These are phyloP conservation scores for Boletus sp. DNA, from an alignment of 768 basidiomycete genomes.

Conservation along the genomic window DNA sequence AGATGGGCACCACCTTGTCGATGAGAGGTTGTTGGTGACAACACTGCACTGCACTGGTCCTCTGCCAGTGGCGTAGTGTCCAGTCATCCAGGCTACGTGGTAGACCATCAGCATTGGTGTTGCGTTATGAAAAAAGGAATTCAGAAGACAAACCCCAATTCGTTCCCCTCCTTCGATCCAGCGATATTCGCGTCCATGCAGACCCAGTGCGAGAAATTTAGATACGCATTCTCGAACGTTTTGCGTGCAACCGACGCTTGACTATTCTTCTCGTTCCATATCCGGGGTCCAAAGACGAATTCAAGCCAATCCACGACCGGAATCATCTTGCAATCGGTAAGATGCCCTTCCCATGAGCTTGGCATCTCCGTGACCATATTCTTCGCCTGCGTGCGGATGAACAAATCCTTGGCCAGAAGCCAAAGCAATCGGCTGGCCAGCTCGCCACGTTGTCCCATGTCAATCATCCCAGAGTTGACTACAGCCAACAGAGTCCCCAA, in stretches of 20 bases:
- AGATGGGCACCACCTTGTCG: constrained; percentile 19
- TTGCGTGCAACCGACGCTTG: neutral
- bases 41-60: no score
- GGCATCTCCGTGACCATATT: neutral
- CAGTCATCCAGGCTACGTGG: constrained; percentile 1
- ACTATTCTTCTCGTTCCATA: no score
- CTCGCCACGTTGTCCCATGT: neutral
- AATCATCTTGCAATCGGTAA: neutral
- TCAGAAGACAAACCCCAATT: neutral
- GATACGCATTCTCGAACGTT: neutral
- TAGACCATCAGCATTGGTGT: neutral
- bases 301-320: neutral
- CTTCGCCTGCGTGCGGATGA: neutral
- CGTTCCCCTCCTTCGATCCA: no score
- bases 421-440: neutral
- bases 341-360: neutral
- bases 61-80: constrained; percentile 17
- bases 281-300: neutral
- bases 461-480: neutral
- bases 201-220: neutral
- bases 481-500: neutral
- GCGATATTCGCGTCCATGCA: no score
- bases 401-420: neutral
- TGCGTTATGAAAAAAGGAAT: neutral
- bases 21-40: constrained; percentile 11